Conservation (phyloP, 495 filamentous ascomycete genomes). For the Lasiosphaeriaceae sp. region DNA sequence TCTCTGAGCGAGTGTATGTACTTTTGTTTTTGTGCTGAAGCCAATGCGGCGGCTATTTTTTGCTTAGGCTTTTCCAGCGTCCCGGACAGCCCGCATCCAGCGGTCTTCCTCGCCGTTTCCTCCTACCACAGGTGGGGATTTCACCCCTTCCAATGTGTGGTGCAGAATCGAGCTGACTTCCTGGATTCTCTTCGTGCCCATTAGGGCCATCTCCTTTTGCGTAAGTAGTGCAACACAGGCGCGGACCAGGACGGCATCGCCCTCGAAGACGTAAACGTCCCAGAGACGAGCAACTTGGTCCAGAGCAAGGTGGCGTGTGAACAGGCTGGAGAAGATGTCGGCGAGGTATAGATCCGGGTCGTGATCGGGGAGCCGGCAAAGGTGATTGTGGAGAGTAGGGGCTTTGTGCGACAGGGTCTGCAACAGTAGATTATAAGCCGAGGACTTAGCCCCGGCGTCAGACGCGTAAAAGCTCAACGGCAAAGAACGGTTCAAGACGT, state of each 20-base stretch:
- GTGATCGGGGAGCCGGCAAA: slow-evolving; percentile 44
- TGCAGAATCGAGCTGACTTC: slow-evolving; percentile 33
- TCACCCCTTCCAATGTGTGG: slow-evolving; percentile 3
- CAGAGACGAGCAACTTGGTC: slow-evolving; percentile 77
- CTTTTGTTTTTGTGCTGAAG: neutral
- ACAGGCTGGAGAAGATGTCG: slow-evolving; percentile 49
- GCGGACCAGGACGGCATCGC: slow-evolving; percentile 75
- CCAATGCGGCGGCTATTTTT: neutral
- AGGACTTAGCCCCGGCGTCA: slow-evolving; percentile 66
- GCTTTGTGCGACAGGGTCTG: slow-evolving; percentile 70
- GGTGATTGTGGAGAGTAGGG: slow-evolving; percentile 63
- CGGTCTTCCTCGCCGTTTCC: slow-evolving; percentile 31
- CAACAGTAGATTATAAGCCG: slow-evolving; percentile 68
- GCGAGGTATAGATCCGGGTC: slow-evolving; percentile 49
- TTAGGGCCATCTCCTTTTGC: slow-evolving; percentile 37
- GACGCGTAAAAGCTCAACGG: slow-evolving; percentile 82
- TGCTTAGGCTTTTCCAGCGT: slow-evolving; percentile 27
- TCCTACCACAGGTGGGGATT: slow-evolving; percentile 19
- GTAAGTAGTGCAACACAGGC: slow-evolving; percentile 70
- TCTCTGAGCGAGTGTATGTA: neutral
- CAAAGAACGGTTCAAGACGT: slow-evolving; percentile 82
- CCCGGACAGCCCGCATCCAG: slow-evolving; percentile 33
- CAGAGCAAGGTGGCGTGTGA: slow-evolving; percentile 53
- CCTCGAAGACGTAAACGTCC: slow-evolving; percentile 95
- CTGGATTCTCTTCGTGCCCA: slow-evolving; percentile 27